A percentile compares a stretch with the other conserved stretches of the same genome.
phyloP scores from a whole-genome alignment of 2,329 filamentous ascomycete species.

The Neofusicoccum umdonicola region DNA sequence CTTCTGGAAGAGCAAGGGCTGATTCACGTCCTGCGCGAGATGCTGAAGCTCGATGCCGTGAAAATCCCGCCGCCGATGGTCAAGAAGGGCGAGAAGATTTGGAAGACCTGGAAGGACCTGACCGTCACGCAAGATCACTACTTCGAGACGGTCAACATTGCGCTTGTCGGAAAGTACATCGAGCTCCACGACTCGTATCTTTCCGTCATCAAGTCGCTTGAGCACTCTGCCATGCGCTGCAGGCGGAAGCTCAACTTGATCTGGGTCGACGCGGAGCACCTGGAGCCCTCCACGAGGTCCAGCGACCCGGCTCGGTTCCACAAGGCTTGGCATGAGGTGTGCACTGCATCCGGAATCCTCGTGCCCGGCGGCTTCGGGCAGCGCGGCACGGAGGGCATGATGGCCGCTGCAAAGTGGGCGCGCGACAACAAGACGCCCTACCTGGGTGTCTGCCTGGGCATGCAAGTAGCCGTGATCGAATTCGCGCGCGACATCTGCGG shows the following conservation, averaged over 20 bases:
- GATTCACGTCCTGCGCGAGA: constrained; percentile 62
- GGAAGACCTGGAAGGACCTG: constrained; percentile 73
- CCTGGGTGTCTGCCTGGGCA: constrained; percentile 85
- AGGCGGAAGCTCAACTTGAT: constrained; percentile 73
- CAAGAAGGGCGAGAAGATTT: constrained; percentile 65
- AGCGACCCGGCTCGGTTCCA: constrained; percentile 71
- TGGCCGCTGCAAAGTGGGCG: constrained; percentile 81
- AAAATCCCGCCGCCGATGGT: constrained; percentile 54
- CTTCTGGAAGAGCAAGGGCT: constrained; percentile 82
- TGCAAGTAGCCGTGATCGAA: constrained; percentile 92
- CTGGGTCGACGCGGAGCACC: constrained; percentile 80
- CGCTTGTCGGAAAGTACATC: constrained; percentile 89
- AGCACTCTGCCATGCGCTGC: constrained; percentile 89
- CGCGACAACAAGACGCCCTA: constrained; percentile 77
- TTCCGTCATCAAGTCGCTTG: constrained; percentile 78
- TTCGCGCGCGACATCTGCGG: constrained; percentile 74
- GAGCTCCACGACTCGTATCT: constrained; percentile 83
- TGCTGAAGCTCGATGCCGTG: constrained; percentile 63
- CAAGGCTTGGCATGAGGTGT: constrained; percentile 79
- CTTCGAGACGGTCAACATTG: constrained; percentile 72
- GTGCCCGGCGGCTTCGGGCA: constrained; percentile 78
- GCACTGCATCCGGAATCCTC: constrained; percentile 66
- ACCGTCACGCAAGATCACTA: constrained; percentile 66
- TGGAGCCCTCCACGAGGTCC: constrained; percentile 66
- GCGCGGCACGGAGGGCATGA: constrained; percentile 86